Base-by-base conservation (phyloP, 352 stramenopile species). In the Phytophthora uliginosa region DNA sequence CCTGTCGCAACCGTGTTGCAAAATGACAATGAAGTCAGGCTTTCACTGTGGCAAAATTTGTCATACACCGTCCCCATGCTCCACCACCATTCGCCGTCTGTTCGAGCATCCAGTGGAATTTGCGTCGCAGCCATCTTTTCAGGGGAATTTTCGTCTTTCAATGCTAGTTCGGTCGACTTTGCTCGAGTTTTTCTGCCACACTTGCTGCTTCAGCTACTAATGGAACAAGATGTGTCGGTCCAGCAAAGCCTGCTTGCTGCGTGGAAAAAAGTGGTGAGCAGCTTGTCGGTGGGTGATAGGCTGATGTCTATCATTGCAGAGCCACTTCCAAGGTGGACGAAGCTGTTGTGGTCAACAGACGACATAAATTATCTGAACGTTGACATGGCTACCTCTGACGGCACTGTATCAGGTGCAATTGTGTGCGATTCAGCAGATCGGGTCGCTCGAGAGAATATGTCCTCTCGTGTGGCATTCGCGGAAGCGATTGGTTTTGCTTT, bases 151-250 rank as follows among this genome's bases (percentile, higher is more conserved):
- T 57, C 53, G 20, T 73, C 55, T 38, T 67, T 60, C 45, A 63
- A 51, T 26, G 63, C 38, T 24, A 68, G 34, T 17, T 13, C 40
- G 34, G 36, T 59, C 6, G 34, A 45, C 15, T 85, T 85, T 69
- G 61, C 54, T 48, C 31, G 57, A 48, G 74, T 64, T 13, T 63
- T 92, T 40, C 59, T 93, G 24, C 73, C 88, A 1, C 89, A 89
- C 69, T 24, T 95, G 20, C 45, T 95, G 38, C 69, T 92, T 24
- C 89, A 95, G 59, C 10, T 95, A 9, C 55, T 94, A 52, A 48
- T 77, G 15, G 89, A 94, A 63, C 61, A 77, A 10, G 62, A 88
- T 9, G 53, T 80, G 2, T 34, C 52, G 7, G 45, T 82, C 17
- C 69, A 73, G 40, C 54, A 63, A 50, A 77, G 61, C 4, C 47